phyloP scores from a whole-genome alignment of 257 asterid species.

The Salvia miltiorrhiza region DNA sequence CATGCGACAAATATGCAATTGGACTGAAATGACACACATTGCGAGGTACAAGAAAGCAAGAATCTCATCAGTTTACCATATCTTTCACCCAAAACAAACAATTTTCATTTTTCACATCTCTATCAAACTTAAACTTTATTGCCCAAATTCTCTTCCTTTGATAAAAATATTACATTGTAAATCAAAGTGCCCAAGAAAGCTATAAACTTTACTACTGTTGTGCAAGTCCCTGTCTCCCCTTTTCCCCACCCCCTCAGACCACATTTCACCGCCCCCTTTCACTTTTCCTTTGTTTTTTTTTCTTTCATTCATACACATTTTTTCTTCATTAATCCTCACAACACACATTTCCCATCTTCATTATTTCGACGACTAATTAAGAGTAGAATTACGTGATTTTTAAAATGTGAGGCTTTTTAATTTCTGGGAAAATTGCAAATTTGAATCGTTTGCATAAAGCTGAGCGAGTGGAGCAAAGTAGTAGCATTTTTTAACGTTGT shows the following conservation, averaged over 20 bases:
- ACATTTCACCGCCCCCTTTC: conserved; percentile 13
- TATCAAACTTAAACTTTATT: conserved; percentile 20
- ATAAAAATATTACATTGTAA: conserved; percentile 9
- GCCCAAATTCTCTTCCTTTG: conserved; percentile 19
- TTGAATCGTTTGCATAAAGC: conserved; percentile 9
- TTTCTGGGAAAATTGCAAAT: neutral
- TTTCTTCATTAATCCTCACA: neutral
- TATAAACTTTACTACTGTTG: conserved; percentile 29
- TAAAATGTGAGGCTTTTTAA: too few species aligned
- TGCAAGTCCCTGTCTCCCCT: conserved; percentile 22
- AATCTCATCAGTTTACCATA: neutral
- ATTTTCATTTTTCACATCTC: neutral
- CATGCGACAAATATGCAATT: neutral
- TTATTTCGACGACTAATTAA: too few species aligned
- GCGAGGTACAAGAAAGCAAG: conserved; percentile 3
- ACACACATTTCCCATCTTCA: neutral
- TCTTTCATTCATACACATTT: neutral
- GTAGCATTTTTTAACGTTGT: conserved; percentile 4
- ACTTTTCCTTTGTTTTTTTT: neutral
- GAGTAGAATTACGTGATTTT: too few species aligned
- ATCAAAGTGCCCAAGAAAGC: conserved; percentile 23
- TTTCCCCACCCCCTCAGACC: conserved; percentile 19
- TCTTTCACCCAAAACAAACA: conserved; percentile 12
- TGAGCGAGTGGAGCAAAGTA: neutral
- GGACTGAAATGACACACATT: neutral